Evolutionary conservation across 2,329 filamentous ascomycete genomes (phyloP).

Genomic region (Aspergillus sp.): DNA sequence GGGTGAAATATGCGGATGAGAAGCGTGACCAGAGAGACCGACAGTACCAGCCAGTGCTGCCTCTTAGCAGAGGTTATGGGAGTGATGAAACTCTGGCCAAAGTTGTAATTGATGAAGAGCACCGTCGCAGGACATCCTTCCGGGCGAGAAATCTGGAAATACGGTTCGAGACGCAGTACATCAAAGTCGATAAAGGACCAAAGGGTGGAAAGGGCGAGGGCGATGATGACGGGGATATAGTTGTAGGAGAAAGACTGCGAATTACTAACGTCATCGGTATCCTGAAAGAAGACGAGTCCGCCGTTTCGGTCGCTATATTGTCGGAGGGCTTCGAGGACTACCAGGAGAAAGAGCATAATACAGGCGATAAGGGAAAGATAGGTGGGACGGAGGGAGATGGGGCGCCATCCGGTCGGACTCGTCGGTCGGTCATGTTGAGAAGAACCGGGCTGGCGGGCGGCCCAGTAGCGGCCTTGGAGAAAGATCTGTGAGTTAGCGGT

Average conservation of each 20-base stretch:
- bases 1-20: conserved; percentile 39
- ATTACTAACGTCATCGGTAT: conserved; percentile 34
- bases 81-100: conserved; percentile 41
- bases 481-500: not conserved
- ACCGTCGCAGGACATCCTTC: conserved; percentile 38
- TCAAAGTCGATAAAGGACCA: conserved; percentile 57
- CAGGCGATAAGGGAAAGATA: conserved; percentile 31
- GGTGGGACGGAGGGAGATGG: conserved; percentile 36
- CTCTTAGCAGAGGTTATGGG: conserved; percentile 37
- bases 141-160: conserved; percentile 46
- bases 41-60: conserved; percentile 37
- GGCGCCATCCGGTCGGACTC: conserved; percentile 33
- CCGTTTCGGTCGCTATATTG: conserved; percentile 35
- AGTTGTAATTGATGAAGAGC: conserved; percentile 44
- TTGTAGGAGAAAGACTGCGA: conserved; percentile 41
- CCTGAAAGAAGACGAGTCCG: conserved; percentile 35
- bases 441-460: conserved; percentile 14
- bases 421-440: conserved; percentile 14
- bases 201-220: conserved; percentile 51
- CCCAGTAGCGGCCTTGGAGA: conserved; percentile 17
- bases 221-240: conserved; percentile 49
- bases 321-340: conserved; percentile 34
- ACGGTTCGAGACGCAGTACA: conserved; percentile 55
- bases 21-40: conserved; percentile 38
- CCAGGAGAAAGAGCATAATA: conserved; percentile 31